Conservation (phyloP, 768 basidiomycete species). For the Tubosaeta brunneosetosa region DNA sequence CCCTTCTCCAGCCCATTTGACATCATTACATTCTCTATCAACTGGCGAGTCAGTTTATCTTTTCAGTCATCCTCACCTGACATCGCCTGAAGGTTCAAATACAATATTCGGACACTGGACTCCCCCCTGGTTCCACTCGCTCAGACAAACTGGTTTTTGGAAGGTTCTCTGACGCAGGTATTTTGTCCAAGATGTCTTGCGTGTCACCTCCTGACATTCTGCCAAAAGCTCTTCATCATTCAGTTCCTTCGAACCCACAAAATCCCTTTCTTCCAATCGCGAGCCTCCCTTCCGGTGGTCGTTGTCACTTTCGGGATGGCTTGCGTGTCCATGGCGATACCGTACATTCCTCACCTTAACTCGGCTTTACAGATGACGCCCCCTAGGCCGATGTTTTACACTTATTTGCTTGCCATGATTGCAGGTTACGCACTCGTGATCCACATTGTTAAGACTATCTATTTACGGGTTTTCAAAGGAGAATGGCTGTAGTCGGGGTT, state of each 20-base stretch:
- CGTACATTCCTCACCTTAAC: slow-evolving; percentile 30
- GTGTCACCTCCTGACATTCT: background rate
- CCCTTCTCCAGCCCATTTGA: slow-evolving; percentile 36
- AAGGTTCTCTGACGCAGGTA: slow-evolving; percentile 35
- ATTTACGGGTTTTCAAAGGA: slow-evolving; percentile 25
- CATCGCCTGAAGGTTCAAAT: slow-evolving; percentile 24
- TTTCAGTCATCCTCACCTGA: background rate
- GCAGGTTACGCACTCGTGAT: slow-evolving; percentile 22
- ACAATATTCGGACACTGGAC: slow-evolving; percentile 24
- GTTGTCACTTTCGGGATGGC: slow-evolving; percentile 30
- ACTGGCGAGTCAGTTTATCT: slow-evolving; percentile 21
- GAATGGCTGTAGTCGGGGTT: slow-evolving; percentile 25
- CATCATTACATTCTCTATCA: slow-evolving; percentile 28
- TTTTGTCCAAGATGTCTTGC: background rate
- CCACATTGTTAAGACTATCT: slow-evolving; percentile 25
- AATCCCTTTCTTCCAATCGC: slow-evolving; percentile 30
- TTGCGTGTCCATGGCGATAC: slow-evolving; percentile 30
- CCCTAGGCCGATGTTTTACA: slow-evolving; percentile 26
- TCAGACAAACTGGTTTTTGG: slow-evolving; percentile 35
- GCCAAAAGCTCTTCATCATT: slow-evolving; percentile 28
- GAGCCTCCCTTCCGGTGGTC: slow-evolving; percentile 26
- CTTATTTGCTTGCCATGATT: slow-evolving; percentile 22
- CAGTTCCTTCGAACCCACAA: slow-evolving; percentile 31
- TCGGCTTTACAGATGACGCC: slow-evolving; percentile 25
- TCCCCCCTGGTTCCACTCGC: slow-evolving; percentile 29